Conservation (phyloP, 106 monocot species). For the Alisma plantagoaquatica region DNA sequence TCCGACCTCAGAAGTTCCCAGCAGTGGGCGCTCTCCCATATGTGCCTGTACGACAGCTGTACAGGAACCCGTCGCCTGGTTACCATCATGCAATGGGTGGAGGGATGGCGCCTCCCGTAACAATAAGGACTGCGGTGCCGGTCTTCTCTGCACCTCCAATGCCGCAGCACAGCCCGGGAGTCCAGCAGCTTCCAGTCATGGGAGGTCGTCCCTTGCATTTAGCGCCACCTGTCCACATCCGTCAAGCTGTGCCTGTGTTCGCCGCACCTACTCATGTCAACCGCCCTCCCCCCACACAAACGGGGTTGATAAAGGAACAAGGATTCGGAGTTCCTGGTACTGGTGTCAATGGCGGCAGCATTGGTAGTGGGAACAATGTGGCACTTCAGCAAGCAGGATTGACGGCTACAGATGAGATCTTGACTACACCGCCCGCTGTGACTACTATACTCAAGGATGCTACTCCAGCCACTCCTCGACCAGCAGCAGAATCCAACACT, state of each 20-base stretch:
- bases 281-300: constrained; percentile 2
- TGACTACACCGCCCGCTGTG: too few relatives aligned
- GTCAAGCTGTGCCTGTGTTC: constrained; percentile 59
- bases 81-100: constrained; percentile 20
- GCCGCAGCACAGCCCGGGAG: constrained; percentile 12
- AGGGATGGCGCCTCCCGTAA: constrained; percentile 81
- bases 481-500: too few relatives aligned
- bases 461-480: too few relatives aligned
- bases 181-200: not conserved
- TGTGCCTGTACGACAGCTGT: constrained; percentile 55
- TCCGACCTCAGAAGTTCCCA: constrained; percentile 42
- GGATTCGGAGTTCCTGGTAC: too few relatives aligned
- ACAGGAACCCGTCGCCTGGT: constrained; percentile 12
- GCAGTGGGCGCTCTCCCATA: constrained; percentile 59
- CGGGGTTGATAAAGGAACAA: too few relatives aligned
- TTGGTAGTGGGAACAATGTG: too few relatives aligned
- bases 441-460: too few relatives aligned
- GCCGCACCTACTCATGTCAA: constrained; percentile 39
- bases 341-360: too few relatives aligned
- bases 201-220: constrained; percentile 6
- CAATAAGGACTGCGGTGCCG: constrained; percentile 78
- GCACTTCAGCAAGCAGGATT: too few relatives aligned
- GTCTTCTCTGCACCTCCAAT: constrained; percentile 75
- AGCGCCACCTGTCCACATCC: constrained; percentile 65
- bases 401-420: too few relatives aligned